Conservation (phyloP, 2,329 filamentous ascomycete genomes). For the Xylaria sp. region DNA sequence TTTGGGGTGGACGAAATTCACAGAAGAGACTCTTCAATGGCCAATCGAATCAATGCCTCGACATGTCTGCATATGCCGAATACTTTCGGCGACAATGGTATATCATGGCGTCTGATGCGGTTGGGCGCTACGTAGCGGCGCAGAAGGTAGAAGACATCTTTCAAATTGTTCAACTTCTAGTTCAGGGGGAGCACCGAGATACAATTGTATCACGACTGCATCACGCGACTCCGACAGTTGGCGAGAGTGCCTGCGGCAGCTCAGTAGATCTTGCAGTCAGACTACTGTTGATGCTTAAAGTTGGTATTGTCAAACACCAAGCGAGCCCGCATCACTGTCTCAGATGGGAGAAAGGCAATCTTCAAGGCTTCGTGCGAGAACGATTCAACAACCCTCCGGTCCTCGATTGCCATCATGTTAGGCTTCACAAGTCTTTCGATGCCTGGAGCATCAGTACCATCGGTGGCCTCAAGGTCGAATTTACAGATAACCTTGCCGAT, state of each 20-base stretch:
- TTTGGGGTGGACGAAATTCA: slow-evolving; percentile 11
- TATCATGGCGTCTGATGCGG: slow-evolving; percentile 19
- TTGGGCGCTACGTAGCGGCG: slow-evolving; percentile 17
- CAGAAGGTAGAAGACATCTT: slow-evolving; percentile 22
- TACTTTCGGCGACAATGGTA: slow-evolving; percentile 32
- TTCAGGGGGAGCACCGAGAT: slow-evolving; percentile 9
- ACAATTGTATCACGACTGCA: slow-evolving; percentile 17
- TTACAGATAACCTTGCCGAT: slow-evolving; percentile 53
- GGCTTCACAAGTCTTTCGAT: slow-evolving; percentile 41
- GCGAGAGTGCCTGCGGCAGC: slow-evolving; percentile 14
- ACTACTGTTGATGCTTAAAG: slow-evolving; percentile 33
- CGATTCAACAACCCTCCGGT: slow-evolving; percentile 1
- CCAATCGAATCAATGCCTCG: slow-evolving; percentile 12
- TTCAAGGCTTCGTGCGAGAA: slow-evolving; percentile 23
- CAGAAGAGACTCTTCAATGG: slow-evolving; percentile 22
- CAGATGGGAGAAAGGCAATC: slow-evolving; percentile 23
- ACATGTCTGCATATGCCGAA: slow-evolving; percentile 23
- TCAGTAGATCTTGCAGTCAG: slow-evolving; percentile 26
- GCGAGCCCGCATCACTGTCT: slow-evolving; percentile 14
- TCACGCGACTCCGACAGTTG: not conserved
- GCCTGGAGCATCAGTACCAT: slow-evolving; percentile 44
- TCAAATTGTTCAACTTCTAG: slow-evolving; percentile 9
- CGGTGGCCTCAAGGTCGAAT: slow-evolving; percentile 50
- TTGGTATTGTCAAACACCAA: slow-evolving; percentile 23
- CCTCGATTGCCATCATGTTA: slow-evolving; percentile 25